Evolutionary conservation across 345 rosid species (phyloP), one percentile per base, ranked within the genome.

Genomic region (Ceriops zippeliana): DNA sequence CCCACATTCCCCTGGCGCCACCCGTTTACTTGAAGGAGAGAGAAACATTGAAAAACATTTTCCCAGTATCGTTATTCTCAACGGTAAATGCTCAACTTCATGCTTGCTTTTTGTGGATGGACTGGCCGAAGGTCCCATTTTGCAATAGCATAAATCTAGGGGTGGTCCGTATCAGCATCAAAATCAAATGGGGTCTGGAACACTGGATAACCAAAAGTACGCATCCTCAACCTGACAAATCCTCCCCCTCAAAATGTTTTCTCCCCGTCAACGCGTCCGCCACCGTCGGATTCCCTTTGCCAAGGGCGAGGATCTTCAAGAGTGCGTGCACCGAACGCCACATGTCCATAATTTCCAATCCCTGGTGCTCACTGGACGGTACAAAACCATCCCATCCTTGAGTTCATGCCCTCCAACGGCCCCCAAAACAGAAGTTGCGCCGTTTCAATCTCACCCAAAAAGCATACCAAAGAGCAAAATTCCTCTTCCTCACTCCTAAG

Each of bases 341-440:
- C 22, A 20, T 37, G 11, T 26, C 5, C 38, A 35, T 21, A 24
- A 46, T 27, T 28, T 4, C 31, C 64, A 61, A 56, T 24, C 17
- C 59, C 22, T 0, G 9, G 58, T 21, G 30, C 47, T 73, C 24
- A 57, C 21, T 38, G 19, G 65, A 51, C 24, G 49, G 27, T 21
- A n/a, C 5, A 22, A 8, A 47, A 62, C 59, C 6, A 11, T 8
- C 30, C 19, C 63, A 42, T 15, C 65, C 34, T 83, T 82, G 73
- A 65, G 52, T 73, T 80, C 42, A 73, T 78, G 86, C 86, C 71
- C 73, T 73, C 73, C 67, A 7, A 38, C 79, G 74, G 72, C 82
- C 75, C 46, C 66, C 42, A 38, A 51, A 5, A 4, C 47, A 19
- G 58, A 32, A 37, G 68, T 52, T 24, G 65, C 68, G 72, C 73